Evolutionary conservation across 2,329 filamentous ascomycete species (phyloP).

Genomic region (Ascochyta lentis): DNA sequence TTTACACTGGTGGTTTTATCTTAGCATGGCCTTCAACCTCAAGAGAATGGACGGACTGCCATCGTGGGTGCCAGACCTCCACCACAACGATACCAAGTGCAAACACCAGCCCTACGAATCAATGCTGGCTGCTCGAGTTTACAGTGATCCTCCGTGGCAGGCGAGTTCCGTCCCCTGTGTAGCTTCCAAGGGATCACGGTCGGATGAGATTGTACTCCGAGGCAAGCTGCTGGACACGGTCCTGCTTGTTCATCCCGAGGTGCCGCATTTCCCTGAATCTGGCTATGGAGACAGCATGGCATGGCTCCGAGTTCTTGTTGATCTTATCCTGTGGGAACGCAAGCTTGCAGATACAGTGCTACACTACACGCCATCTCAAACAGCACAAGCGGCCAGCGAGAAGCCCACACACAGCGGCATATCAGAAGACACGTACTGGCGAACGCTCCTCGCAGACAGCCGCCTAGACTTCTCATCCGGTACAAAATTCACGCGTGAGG

Average conservation of each 20-base stretch:
- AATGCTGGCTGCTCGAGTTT: neutral
- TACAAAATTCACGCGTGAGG: neutral
- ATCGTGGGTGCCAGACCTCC: constrained; percentile 8
- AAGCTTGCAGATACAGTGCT: neutral
- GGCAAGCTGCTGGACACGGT: constrained; percentile 1
- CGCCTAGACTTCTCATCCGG: neutral
- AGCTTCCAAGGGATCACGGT: neutral
- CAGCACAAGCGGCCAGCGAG: neutral
- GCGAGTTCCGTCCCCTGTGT: neutral
- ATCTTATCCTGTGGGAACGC: neutral
- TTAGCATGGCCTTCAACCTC: constrained; percentile 7
- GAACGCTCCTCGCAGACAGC: neutral
- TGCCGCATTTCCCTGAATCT: neutral
- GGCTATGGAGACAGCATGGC: neutral
- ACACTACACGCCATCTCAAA: neutral
- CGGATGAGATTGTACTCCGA: constrained; percentile 1
- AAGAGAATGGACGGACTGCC: constrained; percentile 3
- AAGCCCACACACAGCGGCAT: neutral
- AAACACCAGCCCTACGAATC: constrained; percentile 2
- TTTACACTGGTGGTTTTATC: constrained; percentile 1
- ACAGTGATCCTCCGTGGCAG: constrained; percentile 1
- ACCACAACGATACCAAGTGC: neutral
- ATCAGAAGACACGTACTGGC: constrained; percentile 5
- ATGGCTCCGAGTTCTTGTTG: neutral
- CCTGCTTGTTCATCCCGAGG: neutral